These are phyloP conservation scores for Saccharum hybrid DNA, from an alignment of 202 grass and related monocot species.

Conservation along the genomic window DNA sequence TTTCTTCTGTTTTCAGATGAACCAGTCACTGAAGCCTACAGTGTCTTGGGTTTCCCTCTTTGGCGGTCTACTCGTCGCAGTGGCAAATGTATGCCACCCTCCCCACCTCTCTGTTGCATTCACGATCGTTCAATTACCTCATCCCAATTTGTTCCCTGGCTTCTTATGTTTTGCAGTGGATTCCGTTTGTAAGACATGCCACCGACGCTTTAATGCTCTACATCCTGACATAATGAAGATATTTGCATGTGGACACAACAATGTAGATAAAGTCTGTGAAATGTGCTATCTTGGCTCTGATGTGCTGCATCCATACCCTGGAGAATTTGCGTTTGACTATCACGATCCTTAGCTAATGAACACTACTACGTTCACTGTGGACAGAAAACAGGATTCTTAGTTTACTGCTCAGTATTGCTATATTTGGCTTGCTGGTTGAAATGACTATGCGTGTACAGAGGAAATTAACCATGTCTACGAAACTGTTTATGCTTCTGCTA, in stretches of 20 bases:
- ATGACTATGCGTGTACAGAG: too few species aligned
- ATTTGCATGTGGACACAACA: not conserved
- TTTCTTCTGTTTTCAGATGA: too few species aligned
- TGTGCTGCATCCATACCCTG: not conserved
- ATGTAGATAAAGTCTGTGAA: not conserved
- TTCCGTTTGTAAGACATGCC: not conserved
- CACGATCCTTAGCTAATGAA: not conserved
- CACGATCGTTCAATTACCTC: not conserved
- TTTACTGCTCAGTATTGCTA: too few species aligned
- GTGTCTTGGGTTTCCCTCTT: too few species aligned
- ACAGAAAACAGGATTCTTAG: not conserved
- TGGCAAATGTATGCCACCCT: too few species aligned
- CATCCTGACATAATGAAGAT: not conserved
- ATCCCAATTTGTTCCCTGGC: not conserved
- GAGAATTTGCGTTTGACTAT: not conserved
- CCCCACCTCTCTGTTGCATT: not conserved
- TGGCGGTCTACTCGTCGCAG: too few species aligned
- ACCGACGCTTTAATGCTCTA: not conserved
- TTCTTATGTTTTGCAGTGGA: conserved; percentile 7
- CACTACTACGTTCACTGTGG: not conserved
- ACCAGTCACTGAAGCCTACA: too few species aligned
- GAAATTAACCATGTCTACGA: too few species aligned
- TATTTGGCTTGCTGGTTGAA: too few species aligned
- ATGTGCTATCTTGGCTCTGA: not conserved
- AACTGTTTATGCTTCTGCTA: too few species aligned